A percentile compares a stretch with the other conserved stretches of the same genome.
Evolutionary conservation across 257 asterid species (phyloP).

Genomic region (Leptodermis oblonga): DNA sequence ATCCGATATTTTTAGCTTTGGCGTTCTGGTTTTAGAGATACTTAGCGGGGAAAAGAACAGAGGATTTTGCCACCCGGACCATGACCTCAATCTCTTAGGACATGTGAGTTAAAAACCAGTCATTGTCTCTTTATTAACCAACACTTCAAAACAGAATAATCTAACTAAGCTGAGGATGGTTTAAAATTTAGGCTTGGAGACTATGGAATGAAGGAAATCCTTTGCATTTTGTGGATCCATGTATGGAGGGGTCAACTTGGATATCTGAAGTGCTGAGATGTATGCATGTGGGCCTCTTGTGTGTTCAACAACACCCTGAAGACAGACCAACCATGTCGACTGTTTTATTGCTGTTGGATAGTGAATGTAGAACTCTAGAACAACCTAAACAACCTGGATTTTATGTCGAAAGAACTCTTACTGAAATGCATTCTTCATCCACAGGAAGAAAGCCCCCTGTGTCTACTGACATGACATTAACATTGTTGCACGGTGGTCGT

Average conservation of each 20-base stretch:
- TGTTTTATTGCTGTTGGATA: conserved; percentile 19
- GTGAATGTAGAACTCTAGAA: conserved; percentile 11
- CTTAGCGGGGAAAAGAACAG: conserved; percentile 28
- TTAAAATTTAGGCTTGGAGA: conserved; percentile 21
- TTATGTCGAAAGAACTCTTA: conserved; percentile 18
- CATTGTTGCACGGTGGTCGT: conserved; percentile 21
- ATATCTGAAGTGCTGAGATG: conserved; percentile 23
- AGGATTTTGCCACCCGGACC: conserved; percentile 29
- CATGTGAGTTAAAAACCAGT: conserved; percentile 21
- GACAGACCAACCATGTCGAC: conserved; percentile 31
- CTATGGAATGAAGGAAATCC: conserved; percentile 35
- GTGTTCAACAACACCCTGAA: conserved; percentile 30
- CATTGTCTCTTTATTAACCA: not conserved
- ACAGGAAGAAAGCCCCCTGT: not conserved
- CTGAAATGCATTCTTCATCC: conserved; percentile 16
- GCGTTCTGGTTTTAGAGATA: conserved; percentile 34
- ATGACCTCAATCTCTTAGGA: conserved; percentile 32
- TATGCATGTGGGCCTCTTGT: conserved; percentile 27
- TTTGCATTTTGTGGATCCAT: conserved; percentile 21
- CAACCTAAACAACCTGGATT: conserved; percentile 32
- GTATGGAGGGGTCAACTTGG: conserved; percentile 6
- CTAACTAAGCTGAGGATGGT: not conserved
- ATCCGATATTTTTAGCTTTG: conserved; percentile 36
- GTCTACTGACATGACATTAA: conserved; percentile 21
- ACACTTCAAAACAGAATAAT: too few species aligned